Percentiles rank a stretch among this genome's conserved stretches.
phyloP scores from a whole-genome alignment of 495 filamentous ascomycete species.

The Glonium stellatum region DNA sequence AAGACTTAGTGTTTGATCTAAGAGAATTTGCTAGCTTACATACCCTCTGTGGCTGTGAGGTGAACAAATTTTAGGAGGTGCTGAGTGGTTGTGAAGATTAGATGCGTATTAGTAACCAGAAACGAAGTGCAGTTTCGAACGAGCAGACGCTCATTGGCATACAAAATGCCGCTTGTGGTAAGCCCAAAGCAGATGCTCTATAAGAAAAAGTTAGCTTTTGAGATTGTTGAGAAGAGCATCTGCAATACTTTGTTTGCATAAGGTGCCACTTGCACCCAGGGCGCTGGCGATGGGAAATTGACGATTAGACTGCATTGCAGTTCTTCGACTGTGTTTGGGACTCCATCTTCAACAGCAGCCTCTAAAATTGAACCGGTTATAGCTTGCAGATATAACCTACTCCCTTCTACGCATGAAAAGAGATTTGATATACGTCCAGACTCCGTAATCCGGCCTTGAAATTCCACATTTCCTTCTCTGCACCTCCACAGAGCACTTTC shows the following conservation, averaged over 20 bases:
- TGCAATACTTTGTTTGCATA: constrained; percentile 18
- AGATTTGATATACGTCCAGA: constrained; percentile 6
- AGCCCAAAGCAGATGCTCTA: constrained; percentile 51
- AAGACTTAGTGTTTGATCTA: neutral
- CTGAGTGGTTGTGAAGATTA: constrained; percentile 85
- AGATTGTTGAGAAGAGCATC: constrained; percentile 12
- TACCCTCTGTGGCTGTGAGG: constrained; percentile 59
- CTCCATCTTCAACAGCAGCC: neutral
- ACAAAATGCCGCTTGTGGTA: constrained; percentile 67
- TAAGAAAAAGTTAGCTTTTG: neutral
- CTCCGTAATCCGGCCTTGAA: constrained; percentile 2
- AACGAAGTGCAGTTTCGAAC: constrained; percentile 89
- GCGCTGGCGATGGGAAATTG: constrained; percentile 16
- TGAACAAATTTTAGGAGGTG: constrained; percentile 93
- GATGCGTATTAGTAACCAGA: constrained; percentile 67
- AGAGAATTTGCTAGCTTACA: constrained; percentile 17
- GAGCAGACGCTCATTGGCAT: constrained; percentile 64
- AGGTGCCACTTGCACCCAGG: constrained; percentile 6
- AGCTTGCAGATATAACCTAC: constrained; percentile 12
- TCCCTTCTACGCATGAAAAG: constrained; percentile 11
- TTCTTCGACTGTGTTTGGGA: neutral
- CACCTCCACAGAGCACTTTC: constrained; percentile 13
- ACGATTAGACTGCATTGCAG: neutral
- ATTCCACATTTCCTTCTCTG: neutral
- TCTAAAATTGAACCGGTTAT: constrained; percentile 8